Evolutionary conservation across 257 asterid species (phyloP).

Genomic region (Solanum rostratum): DNA sequence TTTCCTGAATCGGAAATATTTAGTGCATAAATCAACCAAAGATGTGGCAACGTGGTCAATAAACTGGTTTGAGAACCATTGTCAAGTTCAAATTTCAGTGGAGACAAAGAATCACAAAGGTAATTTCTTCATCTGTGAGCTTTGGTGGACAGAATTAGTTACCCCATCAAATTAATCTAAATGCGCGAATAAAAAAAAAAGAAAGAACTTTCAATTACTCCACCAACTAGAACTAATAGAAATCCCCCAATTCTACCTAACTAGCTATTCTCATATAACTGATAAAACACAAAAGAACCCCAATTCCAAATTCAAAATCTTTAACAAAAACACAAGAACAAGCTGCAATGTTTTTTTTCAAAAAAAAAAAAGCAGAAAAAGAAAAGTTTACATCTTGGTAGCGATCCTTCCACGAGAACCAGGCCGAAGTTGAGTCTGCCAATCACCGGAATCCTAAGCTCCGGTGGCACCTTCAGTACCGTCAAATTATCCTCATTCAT

Average conservation of each 20-base stretch:
- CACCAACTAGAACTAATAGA: too few species aligned
- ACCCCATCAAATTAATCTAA: not conserved
- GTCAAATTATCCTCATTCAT: too few species aligned
- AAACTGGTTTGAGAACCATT: too few species aligned
- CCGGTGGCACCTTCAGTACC: not conserved
- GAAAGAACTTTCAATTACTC: too few species aligned
- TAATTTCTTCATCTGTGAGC: not conserved
- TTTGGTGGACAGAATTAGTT: too few species aligned
- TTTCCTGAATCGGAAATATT: not conserved
- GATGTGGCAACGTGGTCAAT: too few species aligned
- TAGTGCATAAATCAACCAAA: not conserved
- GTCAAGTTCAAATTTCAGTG: too few species aligned
- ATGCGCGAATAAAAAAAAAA: not conserved
- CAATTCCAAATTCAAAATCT: not conserved
- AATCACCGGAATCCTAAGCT: slow-evolving; percentile 13
- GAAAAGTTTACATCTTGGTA: slow-evolving; percentile 33
- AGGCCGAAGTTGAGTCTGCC: slow-evolving; percentile 59
- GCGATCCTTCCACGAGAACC: slow-evolving; percentile 60
- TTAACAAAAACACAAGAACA: not conserved
- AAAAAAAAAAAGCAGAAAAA: not conserved
- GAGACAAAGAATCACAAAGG: not conserved
- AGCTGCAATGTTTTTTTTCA: not conserved
- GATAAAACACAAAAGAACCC: not conserved
- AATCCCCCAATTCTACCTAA: not conserved
- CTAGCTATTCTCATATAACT: not conserved